Evolutionary conservation across 306 rosid species (phyloP), one percentile per base, ranked within the genome.

Genomic region (Sindora glabra): DNA sequence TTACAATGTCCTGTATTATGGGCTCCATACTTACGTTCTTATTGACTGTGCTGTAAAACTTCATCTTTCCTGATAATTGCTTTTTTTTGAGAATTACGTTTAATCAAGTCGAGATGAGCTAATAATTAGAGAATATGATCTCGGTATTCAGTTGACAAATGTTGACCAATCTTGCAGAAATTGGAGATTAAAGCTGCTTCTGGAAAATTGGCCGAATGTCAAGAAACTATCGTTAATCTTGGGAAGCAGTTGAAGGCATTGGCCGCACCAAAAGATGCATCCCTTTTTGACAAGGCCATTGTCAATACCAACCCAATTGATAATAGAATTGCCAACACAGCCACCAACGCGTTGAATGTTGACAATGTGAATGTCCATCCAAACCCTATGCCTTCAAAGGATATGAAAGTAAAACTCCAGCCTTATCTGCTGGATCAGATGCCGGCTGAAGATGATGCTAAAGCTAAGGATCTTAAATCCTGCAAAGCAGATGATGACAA

Each of bases 161-260:
- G 63, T 36, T 61, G 41, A 52, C 45, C 61, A 42, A 65, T 58
- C 59, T 58, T 77, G 70, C 81, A 87, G 97, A 92, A 81, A 15
- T 82, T 81, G 92, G 97, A 87, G 79, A 87, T 87, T 71, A 79
- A 87, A 65, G 74, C 87, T 37, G 97, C 96, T 64, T 83, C 97
- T 16, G 96, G 85, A 73, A 91, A 87, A 76, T 68, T 91, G 74
- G 96, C 96, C 5, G 97, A 91, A 68, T 91, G 97, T 77, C 97
- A 91, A 79, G 95, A 85, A 82, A 87, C 96, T 36, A 87, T 91
- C 75, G 70, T 85, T 45, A 76, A 81, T 80, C 96, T 91, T 6
- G 95, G 94, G 30, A 91, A 83, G 84, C 96, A 91, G 80, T 74
- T 91, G 73, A 91, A 91, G 79, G 89, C 95, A 47, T 42, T 87